Percentiles rank a stretch among this genome's conserved stretches.
Evolutionary conservation across 2,329 filamentous ascomycete genomes (phyloP).

Genomic region (Tothia fuscella): DNA sequence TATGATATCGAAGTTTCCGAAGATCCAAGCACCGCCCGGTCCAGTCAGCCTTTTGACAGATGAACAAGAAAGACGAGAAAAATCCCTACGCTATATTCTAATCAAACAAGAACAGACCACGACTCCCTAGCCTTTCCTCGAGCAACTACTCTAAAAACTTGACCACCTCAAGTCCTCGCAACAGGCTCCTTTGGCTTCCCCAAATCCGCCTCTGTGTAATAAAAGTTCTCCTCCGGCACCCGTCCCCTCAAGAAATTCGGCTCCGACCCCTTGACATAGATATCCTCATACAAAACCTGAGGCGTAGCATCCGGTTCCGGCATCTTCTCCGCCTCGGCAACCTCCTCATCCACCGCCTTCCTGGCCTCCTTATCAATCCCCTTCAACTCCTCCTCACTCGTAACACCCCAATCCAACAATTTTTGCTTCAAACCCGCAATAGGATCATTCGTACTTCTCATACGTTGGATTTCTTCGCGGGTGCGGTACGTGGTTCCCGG

Average conservation of each 20-base stretch:
- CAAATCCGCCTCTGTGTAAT: constrained; percentile 41
- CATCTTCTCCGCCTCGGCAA: constrained; percentile 84
- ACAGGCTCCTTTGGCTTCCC: constrained; percentile 20
- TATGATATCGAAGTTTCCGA: no score
- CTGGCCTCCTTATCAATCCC: constrained; percentile 87
- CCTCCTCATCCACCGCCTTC: constrained; percentile 74
- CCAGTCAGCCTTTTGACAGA: no score
- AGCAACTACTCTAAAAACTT: no score
- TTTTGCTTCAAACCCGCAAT: constrained; percentile 98
- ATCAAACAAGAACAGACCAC: no score
- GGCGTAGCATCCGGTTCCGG: constrained; percentile 61
- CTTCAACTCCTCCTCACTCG: constrained; percentile 92
- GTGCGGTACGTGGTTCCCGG: constrained; percentile 98
- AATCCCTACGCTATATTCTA: no score
- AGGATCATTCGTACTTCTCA: constrained; percentile 97
- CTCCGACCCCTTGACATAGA: constrained; percentile 82
- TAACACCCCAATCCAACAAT: constrained; percentile 89
- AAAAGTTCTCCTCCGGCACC: constrained; percentile 86
- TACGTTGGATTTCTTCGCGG: constrained; percentile 98
- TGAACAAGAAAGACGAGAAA: no score
- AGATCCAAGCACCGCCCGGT: no score
- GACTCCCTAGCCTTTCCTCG: no score
- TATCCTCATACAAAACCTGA: constrained; percentile 88
- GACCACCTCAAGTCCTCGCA: constrained; percentile 20
- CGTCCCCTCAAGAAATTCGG: constrained; percentile 79